Conservation (phyloP, 371 early-diverging fungal genomes). For the Mycotypha africana region DNA sequence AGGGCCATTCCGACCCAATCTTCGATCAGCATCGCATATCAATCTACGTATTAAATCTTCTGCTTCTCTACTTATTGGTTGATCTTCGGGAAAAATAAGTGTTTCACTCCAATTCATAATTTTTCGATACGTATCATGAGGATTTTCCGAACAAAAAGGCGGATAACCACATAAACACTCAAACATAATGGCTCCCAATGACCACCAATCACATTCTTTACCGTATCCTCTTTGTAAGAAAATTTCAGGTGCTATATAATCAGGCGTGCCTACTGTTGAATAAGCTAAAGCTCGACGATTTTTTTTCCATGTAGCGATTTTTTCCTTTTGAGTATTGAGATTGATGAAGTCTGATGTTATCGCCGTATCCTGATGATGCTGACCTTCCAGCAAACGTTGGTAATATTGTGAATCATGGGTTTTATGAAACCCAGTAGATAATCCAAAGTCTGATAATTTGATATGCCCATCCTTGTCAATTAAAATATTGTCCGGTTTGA, state of each 20-base stretch:
- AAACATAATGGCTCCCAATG: constrained; percentile 96
- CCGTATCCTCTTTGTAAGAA: constrained; percentile 93
- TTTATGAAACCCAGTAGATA: constrained; percentile 98
- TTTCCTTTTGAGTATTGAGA: constrained; percentile 72
- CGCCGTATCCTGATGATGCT: constrained; percentile 46
- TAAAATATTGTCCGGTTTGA: constrained; percentile 86
- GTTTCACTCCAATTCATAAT: constrained; percentile 94
- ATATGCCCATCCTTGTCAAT: constrained; percentile 84
- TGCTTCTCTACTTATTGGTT: constrained; percentile 85
- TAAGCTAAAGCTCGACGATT: constrained; percentile 87
- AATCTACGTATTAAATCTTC: constrained; percentile 89
- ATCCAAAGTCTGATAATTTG: constrained; percentile 95
- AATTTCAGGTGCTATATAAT: constrained; percentile 97
- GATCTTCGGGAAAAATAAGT: constrained; percentile 89
- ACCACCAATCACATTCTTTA: constrained; percentile 99
- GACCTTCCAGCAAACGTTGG: constrained; percentile 65
- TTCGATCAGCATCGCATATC: constrained; percentile 79
- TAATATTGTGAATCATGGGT: constrained; percentile 96
- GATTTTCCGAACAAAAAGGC: constrained; percentile 93
- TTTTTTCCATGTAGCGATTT: constrained; percentile 95
- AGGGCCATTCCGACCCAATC: constrained; percentile 76
- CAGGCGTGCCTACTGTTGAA: constrained; percentile 97
- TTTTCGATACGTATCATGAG: constrained; percentile 96
- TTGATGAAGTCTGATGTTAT: constrained; percentile 70
- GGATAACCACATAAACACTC: constrained; percentile 97